Percentiles rank a stretch among this genome's conserved stretches.
Evolutionary conservation across 179 eudicot genomes (phyloP).

Genomic region (Silene vulgaris): DNA sequence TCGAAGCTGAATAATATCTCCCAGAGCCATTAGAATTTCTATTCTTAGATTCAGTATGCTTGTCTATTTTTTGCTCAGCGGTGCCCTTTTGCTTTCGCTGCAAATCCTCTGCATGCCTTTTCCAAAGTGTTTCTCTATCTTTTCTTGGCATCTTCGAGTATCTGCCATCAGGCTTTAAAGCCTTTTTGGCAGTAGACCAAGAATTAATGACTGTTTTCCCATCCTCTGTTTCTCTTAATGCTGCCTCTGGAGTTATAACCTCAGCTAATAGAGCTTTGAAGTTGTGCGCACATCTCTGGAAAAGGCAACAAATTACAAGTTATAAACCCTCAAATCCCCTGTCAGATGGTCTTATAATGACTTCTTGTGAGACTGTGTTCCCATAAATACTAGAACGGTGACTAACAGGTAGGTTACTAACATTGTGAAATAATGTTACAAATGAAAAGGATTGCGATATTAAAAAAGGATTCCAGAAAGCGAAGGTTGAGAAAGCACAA

Average conservation of each 20-base stretch:
- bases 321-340: background rate
- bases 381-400: too few species aligned
- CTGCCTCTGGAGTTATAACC: constrained; percentile 58
- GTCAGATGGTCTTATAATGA: too few species aligned
- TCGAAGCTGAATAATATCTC: constrained; percentile 36
- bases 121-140: constrained; percentile 88
- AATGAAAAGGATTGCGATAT: too few species aligned
- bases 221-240: constrained; percentile 56
- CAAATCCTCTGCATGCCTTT: constrained; percentile 71
- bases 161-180: constrained; percentile 61
- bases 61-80: constrained; percentile 45
- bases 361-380: too few species aligned
- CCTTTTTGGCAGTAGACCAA: constrained; percentile 88
- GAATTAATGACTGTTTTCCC: constrained; percentile 73
- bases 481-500: too few species aligned
- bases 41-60: constrained; percentile 41
- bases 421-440: too few species aligned
- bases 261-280: constrained; percentile 62
- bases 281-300: constrained; percentile 60
- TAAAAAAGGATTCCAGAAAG: too few species aligned
- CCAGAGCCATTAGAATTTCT: constrained; percentile 38
- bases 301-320: constrained; percentile 22
- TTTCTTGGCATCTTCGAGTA: constrained; percentile 73
- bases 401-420: too few species aligned
- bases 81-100: constrained; percentile 49